Conservation (phyloP, 129 eudicot genomes). For the Arctium minus region DNA sequence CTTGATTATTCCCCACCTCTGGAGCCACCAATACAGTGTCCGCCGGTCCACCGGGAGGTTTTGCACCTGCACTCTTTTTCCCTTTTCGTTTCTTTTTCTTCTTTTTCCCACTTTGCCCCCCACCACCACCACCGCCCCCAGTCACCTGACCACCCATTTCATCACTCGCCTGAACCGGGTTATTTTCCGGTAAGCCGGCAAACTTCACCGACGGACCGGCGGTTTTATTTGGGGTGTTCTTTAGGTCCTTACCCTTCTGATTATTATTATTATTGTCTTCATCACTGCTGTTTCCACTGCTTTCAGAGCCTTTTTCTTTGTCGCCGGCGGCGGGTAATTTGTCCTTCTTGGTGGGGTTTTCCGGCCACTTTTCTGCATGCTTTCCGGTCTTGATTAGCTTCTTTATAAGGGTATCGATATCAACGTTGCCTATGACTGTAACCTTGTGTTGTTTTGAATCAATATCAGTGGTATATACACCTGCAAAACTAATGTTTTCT, state of each 20-base stretch:
- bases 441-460: conserved; percentile 79
- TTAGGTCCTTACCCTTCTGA: conserved; percentile 4
- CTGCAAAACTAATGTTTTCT: conserved; percentile 31
- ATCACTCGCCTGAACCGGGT: conserved; percentile 2
- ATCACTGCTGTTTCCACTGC: conserved; percentile 45
- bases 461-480: conserved; percentile 64
- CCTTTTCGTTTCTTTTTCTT: conserved; percentile 61
- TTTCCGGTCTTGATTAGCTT: conserved; percentile 70
- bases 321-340: conserved; percentile 27
- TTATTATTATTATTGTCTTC: conserved; percentile 38
- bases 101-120: conserved; percentile 44
- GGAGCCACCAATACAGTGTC: conserved; percentile 39
- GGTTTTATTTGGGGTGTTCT: conserved; percentile 29
- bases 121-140: conserved; percentile 4
- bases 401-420: conserved; percentile 64
- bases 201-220: conserved; percentile 20
- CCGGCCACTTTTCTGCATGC: conserved; percentile 82
- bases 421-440: conserved; percentile 69
- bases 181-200: conserved; percentile 22
- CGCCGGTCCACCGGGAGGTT: conserved; percentile 41
- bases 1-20: conserved; percentile 39
- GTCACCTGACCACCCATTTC: conserved; percentile 10
- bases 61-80: conserved; percentile 35
- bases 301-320: conserved; percentile 31
- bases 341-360: conserved; percentile 36